Conservation (phyloP, 441 rosid species). For the Gossypium gossypioides region DNA sequence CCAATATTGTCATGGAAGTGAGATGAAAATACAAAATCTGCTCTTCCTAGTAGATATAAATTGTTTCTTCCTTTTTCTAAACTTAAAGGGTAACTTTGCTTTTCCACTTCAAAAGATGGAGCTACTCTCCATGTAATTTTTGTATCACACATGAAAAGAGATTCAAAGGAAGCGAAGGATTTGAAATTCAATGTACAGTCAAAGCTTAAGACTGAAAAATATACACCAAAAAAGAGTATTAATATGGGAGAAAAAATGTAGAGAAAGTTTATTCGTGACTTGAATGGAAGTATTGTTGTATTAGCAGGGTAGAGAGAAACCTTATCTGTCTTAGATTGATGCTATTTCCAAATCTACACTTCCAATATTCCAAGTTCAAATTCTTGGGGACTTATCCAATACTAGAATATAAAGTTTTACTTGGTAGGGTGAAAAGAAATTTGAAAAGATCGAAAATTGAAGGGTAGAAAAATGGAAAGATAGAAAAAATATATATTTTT, state of each 20-base stretch:
- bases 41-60: slow-evolving; percentile 30
- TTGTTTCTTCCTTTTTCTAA: neutral
- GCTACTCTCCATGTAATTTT: slow-evolving; percentile 18
- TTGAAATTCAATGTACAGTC: slow-evolving; percentile 14
- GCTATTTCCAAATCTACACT: neutral
- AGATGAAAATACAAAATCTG: slow-evolving; percentile 7
- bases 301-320: neutral
- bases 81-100: neutral
- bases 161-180: slow-evolving; percentile 4
- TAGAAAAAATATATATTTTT: too few species aligned
- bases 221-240: too few species aligned
- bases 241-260: neutral
- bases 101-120: neutral
- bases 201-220: neutral
- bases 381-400: neutral
- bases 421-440: too few species aligned
- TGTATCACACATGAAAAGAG: slow-evolving; percentile 17
- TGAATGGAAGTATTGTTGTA: neutral
- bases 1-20: slow-evolving; percentile 12
- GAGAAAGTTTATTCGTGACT: neutral
- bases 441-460: too few species aligned
- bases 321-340: neutral
- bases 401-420: neutral
- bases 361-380: neutral
- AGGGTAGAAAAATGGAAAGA: too few species aligned